phyloP scores from a whole-genome alignment of 2,329 filamentous ascomycete species.

The Claviceps pazoutovae region DNA sequence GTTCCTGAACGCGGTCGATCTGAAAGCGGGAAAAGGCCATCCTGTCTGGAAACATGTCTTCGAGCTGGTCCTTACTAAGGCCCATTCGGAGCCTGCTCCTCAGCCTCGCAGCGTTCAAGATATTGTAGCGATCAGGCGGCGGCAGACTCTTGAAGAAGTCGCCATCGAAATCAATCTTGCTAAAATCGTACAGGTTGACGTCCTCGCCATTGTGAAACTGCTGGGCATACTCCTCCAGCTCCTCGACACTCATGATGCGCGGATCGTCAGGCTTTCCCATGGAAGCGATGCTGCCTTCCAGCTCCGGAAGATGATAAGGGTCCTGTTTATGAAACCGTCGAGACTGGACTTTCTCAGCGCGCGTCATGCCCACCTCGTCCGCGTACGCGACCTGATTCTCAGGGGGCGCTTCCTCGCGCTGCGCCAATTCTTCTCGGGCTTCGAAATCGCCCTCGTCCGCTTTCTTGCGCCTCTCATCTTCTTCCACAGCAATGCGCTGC shows the following conservation, averaged over 20 bases:
- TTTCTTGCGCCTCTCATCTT: slow-evolving; percentile 49
- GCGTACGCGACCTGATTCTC: slow-evolving; percentile 67
- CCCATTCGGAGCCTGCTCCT: slow-evolving; percentile 88
- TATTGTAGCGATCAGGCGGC: slow-evolving; percentile 86
- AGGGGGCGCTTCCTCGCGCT: slow-evolving; percentile 55
- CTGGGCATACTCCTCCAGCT: slow-evolving; percentile 82
- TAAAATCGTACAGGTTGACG: slow-evolving; percentile 86
- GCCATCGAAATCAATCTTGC: slow-evolving; percentile 95
- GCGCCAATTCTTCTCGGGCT: slow-evolving; percentile 23
- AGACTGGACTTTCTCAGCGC: slow-evolving; percentile 57
- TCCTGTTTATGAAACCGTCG: slow-evolving; percentile 83
- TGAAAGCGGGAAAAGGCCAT: slow-evolving; percentile 97
- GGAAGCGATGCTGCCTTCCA: slow-evolving; percentile 63
- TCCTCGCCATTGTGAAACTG: slow-evolving; percentile 91
- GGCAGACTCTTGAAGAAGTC: slow-evolving; percentile 90
- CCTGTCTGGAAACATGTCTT: slow-evolving; percentile 90
- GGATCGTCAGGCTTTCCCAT: slow-evolving; percentile 90
- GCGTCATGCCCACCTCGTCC: slow-evolving; percentile 73
- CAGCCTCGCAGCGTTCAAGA: slow-evolving; percentile 82
- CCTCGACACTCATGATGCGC: slow-evolving; percentile 88
- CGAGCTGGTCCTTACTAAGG: slow-evolving; percentile 87
- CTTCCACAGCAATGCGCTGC: slow-evolving; percentile 78
- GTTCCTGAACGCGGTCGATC: slow-evolving; percentile 82
- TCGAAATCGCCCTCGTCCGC: slow-evolving; percentile 31
- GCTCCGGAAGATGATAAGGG: slow-evolving; percentile 83